Evolutionary conservation across 2,329 filamentous ascomycete species (phyloP), one percentile per base, ranked within the genome.

Genomic region (Lasiodiplodia citricola): DNA sequence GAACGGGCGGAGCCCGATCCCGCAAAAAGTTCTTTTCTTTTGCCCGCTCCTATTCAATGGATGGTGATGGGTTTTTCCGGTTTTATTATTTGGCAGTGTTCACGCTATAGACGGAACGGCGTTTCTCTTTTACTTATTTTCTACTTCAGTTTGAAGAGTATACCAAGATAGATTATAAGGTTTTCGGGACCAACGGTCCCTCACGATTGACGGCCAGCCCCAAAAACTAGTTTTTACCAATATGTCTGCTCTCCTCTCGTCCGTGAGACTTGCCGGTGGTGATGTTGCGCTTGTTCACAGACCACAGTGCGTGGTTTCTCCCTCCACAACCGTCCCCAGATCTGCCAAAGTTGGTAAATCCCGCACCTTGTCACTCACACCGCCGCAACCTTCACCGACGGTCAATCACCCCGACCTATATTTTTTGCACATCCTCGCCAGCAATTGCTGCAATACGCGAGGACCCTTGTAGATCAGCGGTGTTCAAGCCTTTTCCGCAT

Each of bases 291-390:
- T 10, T 1, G 8, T 35, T 1, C 10, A 35, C 7, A 35, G 31
- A 8, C 31, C 31, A 35, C 31, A 35, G 7, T 35, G 31, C 31
- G 8, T 35, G 31, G 31, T 35, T 35, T 35, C 31, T 35, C 31
- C 31, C 47, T 52, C 60, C 60, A 25, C 60, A 64, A 21, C 23
- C 47, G 16, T 38, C 60, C 60, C 60, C 60, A 50, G 60, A 64
- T 64, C 60, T 64, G 44, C 60, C 47, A 38, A 25, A 64, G 47
- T 64, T 64, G 31, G 60, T 52, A 64, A 64, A 64, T 64, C 60
- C 60, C 60, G 44, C 60, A 64, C 16, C 47, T 25, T n/a, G 28
- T 64, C 37, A 7, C 25, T 54, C 60, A 52, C 60, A 52, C 60
- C 60, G 60, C 47, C 47, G 60, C 47, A 38, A n/a, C 18, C 23